Base-by-base conservation (phyloP, 441 rosid genomes). In the Breynia disticha region DNA sequence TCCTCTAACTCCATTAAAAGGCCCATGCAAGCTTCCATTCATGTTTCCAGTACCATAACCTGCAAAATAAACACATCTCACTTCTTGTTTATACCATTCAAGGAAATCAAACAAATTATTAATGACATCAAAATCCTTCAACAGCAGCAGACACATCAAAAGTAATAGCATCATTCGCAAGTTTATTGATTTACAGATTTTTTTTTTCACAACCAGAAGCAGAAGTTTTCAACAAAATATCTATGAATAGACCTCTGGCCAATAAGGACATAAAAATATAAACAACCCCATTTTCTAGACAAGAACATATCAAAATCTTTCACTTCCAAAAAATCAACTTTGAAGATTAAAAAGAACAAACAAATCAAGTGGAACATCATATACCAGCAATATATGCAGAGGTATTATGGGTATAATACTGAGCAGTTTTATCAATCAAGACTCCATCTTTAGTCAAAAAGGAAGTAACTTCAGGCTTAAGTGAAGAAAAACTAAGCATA, bases 401-500 rank as follows among this genome's bases (percentile, higher is more conserved):
- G 47, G 80, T 55, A 24, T 44, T 22, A 7, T 43, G 68, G 38
- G 66, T 76, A 52, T 38, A 57, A 66, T 66, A 65, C 50, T 55
- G 80, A 46, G 75, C 32, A 67, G 41, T 73, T 54, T 60, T 78
- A 54, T 60, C 69, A 43, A 50, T 56, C 32, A 80, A 65, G n/a
- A 71, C 70, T 54, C 60, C 64, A 65, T 48, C 67, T 71, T 49
- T 66, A 55, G 24, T 57, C 55, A 68, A 66, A 22, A 66, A 67
- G 14, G 66, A 53, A 68, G 39, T 8, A 13, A 64, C 65, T 62
- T 83, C 81, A 53, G 79, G 61, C 67, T 78, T 75, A 48, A 60
- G 67, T 11, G 91, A 58, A 67, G 80, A 81, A 74, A 83, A 83
- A 69, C 86, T 75, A 43, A 78, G 74, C 83, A 83, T 81, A 39